These are phyloP conservation scores for Exophiala aquamarina DNA, from an alignment of 2,329 filamentous ascomycete species.

Conservation along the genomic window DNA sequence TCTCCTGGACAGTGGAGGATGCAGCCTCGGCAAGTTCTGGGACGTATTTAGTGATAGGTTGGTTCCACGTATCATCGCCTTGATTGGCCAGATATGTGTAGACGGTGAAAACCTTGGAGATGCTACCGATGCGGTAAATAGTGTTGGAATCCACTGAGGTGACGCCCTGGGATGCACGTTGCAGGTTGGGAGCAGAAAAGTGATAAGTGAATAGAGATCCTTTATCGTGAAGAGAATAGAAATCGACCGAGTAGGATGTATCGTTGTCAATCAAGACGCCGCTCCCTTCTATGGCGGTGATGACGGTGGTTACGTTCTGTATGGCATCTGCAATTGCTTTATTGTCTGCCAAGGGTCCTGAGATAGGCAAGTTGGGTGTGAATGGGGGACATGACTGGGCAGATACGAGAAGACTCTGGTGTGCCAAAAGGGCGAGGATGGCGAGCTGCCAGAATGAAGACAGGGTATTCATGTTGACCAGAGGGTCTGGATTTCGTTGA, in stretches of 20 bases:
- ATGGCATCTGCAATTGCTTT: neutral
- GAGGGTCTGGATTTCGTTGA: too few relatives aligned
- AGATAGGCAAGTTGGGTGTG: neutral
- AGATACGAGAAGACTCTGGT: neutral
- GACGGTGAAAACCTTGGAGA: constrained; percentile 41
- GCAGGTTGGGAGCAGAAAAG: constrained; percentile 24
- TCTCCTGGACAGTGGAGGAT: constrained; percentile 38
- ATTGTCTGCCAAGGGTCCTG: neutral
- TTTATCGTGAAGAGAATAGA: constrained; percentile 40
- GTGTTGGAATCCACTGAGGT: constrained; percentile 22
- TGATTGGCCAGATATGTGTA: constrained; percentile 36
- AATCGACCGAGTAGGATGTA: constrained; percentile 41
- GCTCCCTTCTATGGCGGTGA: neutral
- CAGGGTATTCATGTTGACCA: too few relatives aligned
- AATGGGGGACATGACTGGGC: constrained; percentile 1
- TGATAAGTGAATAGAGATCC: constrained; percentile 31
- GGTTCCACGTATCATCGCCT: constrained; percentile 37
- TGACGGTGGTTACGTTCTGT: neutral
- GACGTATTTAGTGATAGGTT: constrained; percentile 41
- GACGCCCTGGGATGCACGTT: constrained; percentile 2
- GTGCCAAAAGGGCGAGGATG: too few relatives aligned
- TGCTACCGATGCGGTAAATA: constrained; percentile 35
- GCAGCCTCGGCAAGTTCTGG: constrained; percentile 44
- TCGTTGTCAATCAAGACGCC: neutral
- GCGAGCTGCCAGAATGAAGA: too few relatives aligned